Conservation (phyloP, 2,329 filamentous ascomycete genomes). For the Fusarium tuaranense region DNA sequence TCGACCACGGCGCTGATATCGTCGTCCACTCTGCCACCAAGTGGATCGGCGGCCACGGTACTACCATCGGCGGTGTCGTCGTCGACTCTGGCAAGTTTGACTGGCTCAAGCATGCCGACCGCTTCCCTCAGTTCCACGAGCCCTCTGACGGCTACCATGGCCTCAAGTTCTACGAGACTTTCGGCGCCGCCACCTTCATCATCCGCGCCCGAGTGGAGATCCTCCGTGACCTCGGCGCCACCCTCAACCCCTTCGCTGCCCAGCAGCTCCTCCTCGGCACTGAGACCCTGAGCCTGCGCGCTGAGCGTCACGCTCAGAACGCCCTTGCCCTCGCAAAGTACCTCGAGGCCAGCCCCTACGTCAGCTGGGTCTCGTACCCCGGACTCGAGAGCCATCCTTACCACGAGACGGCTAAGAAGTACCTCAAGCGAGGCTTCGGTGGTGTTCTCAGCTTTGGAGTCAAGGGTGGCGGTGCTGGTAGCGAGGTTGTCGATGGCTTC, state of each 20-base stretch:
- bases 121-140: constrained; percentile 94
- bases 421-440: constrained; percentile 85
- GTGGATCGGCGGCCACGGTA: constrained; percentile 97
- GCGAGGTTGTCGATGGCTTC: constrained; percentile 91
- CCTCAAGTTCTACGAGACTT: constrained; percentile 93
- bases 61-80: constrained; percentile 88
- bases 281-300: constrained; percentile 89
- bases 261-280: constrained; percentile 91
- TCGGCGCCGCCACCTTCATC: constrained; percentile 84
- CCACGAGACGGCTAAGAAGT: constrained; percentile 86
- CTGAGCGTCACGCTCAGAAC: constrained; percentile 88
- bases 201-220: constrained; percentile 91
- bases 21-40: constrained; percentile 95
- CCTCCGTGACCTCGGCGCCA: constrained; percentile 85
- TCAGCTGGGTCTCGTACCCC: constrained; percentile 94
- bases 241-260: constrained; percentile 89
- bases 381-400: constrained; percentile 85
- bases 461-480: constrained; percentile 87
- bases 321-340: constrained; percentile 83
- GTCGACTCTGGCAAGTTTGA: constrained; percentile 93
- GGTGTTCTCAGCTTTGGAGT: constrained; percentile 95
- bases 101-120: constrained; percentile 85
- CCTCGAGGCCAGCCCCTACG: constrained; percentile 85
- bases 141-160: constrained; percentile 92
- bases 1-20: constrained; percentile 92